Conservation (phyloP, 495 filamentous ascomycete genomes). For the Neurospora sp. region DNA sequence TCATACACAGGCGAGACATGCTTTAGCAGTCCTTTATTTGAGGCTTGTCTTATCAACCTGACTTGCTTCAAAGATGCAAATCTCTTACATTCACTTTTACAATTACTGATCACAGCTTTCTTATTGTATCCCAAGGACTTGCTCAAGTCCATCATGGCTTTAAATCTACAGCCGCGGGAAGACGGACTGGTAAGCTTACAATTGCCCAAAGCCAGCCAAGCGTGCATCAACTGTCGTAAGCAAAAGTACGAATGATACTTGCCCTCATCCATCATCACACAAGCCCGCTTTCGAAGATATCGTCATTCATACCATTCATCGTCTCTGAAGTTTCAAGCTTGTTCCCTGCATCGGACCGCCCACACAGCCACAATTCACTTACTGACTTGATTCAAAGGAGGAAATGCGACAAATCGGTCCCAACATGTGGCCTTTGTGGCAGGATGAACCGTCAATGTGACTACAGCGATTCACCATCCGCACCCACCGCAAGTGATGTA, state of each 20-base stretch:
- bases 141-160: background rate
- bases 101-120: background rate
- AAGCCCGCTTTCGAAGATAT: background rate
- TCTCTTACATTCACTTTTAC: background rate
- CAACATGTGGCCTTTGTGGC: slow-evolving; percentile 30
- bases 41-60: background rate
- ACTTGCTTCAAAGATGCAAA: background rate
- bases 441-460: slow-evolving; percentile 33
- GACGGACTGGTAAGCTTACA: background rate
- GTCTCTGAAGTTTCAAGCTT: background rate
- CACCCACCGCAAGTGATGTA: slow-evolving; percentile 32
- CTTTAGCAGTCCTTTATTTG: background rate
- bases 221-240: slow-evolving; percentile 21
- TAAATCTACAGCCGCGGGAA: background rate
- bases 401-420: slow-evolving; percentile 39
- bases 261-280: background rate
- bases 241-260: slow-evolving; percentile 24
- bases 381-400: slow-evolving; percentile 11
- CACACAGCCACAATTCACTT: background rate
- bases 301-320: background rate
- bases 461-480: slow-evolving; percentile 22
- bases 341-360: background rate
- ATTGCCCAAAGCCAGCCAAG: slow-evolving; percentile 12
- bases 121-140: background rate
- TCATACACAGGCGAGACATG: background rate